Base-by-base conservation (phyloP, 805 yeast genomes). In the Candida tallmaniae region DNA sequence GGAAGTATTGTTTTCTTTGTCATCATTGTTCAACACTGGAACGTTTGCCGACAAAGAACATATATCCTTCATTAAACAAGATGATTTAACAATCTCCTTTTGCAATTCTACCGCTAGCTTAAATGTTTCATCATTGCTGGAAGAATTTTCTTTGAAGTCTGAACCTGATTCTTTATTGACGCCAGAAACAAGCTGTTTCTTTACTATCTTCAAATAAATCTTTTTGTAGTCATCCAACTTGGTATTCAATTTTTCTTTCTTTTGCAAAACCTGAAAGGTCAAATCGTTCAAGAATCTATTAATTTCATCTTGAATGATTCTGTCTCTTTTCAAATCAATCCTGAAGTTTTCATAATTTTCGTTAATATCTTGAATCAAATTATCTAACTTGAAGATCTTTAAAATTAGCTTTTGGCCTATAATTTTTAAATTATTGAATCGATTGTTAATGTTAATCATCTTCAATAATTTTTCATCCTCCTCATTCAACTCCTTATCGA, bases 241-340 rank as follows among this genome's bases (percentile, higher is more conserved):
- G 31, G 39, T 34, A 6, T 44, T 41, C 13, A 62, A 43, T 22
- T 61, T 65, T 15, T 65, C 60, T 36, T 50, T 47, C 33, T 55
- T 47, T 29, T 56, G 57, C 22, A 64, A 45, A 12, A 46, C 46
- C 42, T 63, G 70, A 34, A 52, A 66, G 5, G 58, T 49, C 34
- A 65, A 48, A 39, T 66, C 71, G 32, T 65, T 65, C n/a, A 56
- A 38, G 27, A 66, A 47, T 18, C 71, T 45, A 36, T 51, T 49
- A 15, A 66, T 61, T 39, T 66, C 72, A 13, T 62, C 71, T 41
- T 66, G 71, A 14, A 66, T 53, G 8, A 65, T 47, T 31, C 48
- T 41, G 40, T 62, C 68, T 29, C 55, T 40, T 20, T 52, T 45
- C 11, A 46, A 31, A 40, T 61, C 68, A 23, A 48, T 36, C 16